Base-by-base conservation (phyloP, 768 basidiomycete species). In the Calocybe indica region DNA sequence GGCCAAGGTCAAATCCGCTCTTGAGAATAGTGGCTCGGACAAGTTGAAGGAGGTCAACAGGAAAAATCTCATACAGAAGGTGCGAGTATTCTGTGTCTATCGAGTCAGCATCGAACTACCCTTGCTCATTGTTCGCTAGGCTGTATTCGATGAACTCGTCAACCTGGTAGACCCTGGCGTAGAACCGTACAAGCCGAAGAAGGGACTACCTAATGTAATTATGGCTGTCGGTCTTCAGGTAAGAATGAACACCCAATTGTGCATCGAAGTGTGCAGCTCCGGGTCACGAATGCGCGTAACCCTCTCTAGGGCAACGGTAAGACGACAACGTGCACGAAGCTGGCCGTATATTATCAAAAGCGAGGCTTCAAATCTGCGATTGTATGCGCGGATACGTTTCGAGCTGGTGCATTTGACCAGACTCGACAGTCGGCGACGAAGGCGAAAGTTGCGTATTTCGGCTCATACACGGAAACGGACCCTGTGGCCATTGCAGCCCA, bases 401-500 rank as follows among this genome's bases (percentile, higher is more conserved):
- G 96, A 69, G 96, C 96, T 3, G 96, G 96, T 44, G 96, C 96
- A 34, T 99, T 99, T 67, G 96, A 99, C 68, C 96, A 99, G 65
- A 92, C 96, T 8, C 85, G 96, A 61, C 96, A 99, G 71, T 97
- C 95, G 43, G 95, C 96, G 13, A 96, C 93, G 10, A 95, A 96
- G 66, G 96, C 96, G 35, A 98, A 97, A 64, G 92, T 99, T 10
- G 93, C 96, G 2, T 99, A 96, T 77, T 99, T 93, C 68, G 96
- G 96, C 14, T 93, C 90, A 45, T 98, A 99, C 68, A 99, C 96
- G 35, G 96, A 99, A 68, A 97, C 93, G 12, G 94, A 99, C 63
- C 96, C 96, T 2, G 96, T 98, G 6, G 75, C 84, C 1, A 97
- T 96, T 55, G 94, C 96, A 8, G 83, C 88, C 1, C 84, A 95